Percentiles rank a stretch among this genome's conserved stretches.
These are phyloP conservation scores for Cutaneotrichosporon mucoides DNA, from an alignment of 1,284 basidiomycete species.

Conservation along the genomic window DNA sequence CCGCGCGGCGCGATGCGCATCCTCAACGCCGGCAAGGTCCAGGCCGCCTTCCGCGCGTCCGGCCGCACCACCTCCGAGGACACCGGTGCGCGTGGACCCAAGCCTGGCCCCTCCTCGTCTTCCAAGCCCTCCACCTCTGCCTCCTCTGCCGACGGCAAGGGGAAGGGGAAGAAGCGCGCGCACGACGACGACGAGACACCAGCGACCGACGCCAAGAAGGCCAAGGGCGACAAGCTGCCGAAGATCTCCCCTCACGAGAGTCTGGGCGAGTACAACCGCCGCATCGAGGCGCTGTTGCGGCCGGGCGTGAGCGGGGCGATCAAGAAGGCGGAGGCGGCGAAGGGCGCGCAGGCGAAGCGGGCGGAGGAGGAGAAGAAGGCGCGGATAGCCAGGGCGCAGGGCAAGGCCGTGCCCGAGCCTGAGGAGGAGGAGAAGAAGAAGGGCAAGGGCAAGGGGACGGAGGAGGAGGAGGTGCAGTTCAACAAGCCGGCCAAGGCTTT, in stretches of 20 bases:
- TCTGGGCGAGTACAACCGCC: conserved; percentile 46
- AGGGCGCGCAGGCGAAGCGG: conserved; percentile 24
- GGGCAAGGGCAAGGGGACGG: not conserved
- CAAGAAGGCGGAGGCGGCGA: conserved; percentile 34
- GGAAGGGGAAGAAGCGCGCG: not conserved
- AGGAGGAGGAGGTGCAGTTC: not conserved
- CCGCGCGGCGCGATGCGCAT: conserved; percentile 42
- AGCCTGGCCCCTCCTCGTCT: too few species aligned
- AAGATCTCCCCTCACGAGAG: conserved; percentile 28
- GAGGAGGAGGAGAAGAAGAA: not conserved
- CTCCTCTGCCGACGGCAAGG: conserved; percentile 8
- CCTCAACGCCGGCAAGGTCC: conserved; percentile 37
- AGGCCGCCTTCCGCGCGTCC: conserved; percentile 33
- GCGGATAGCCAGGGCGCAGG: conserved; percentile 14
- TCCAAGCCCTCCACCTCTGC: too few species aligned
- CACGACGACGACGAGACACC: not conserved
- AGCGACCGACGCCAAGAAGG: conserved; percentile 3
- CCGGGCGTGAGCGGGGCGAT: conserved; percentile 43
- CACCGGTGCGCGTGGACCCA: conserved; percentile 21
- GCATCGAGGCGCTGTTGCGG: conserved; percentile 41
- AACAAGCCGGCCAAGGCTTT: conserved; percentile 10
- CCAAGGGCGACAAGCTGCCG: conserved; percentile 14
- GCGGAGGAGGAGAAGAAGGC: conserved; percentile 27
- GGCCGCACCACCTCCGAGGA: conserved; percentile 38
- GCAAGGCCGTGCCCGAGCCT: conserved; percentile 1